Percentiles rank a stretch among this genome's conserved stretches.
Evolutionary conservation across 345 rosid species (phyloP).

Genomic region (Corymbia maculata): DNA sequence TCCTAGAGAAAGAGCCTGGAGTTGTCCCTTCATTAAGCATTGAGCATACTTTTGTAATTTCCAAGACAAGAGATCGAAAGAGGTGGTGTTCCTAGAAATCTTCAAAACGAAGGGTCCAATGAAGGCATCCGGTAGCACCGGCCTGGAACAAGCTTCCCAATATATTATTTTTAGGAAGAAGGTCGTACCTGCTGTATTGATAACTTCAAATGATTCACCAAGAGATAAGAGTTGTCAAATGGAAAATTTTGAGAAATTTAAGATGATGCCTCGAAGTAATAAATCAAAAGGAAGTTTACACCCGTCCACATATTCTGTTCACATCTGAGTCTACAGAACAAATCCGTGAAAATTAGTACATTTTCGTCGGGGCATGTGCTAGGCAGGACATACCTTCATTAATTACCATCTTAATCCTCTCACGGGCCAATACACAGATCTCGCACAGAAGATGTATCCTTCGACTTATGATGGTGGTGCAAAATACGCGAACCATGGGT

Average conservation of each 20-base stretch:
- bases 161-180: neutral
- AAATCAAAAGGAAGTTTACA: neutral
- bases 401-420: neutral
- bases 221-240: neutral
- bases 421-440: neutral
- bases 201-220: neutral
- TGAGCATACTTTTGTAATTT: neutral
- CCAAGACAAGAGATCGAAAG: neutral
- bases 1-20: neutral
- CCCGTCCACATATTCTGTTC: neutral
- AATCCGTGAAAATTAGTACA: neutral
- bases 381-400: neutral
- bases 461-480: constrained; percentile 11
- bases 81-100: neutral
- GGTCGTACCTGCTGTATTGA: neutral
- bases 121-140: neutral
- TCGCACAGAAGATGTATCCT: constrained; percentile 11
- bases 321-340: neutral
- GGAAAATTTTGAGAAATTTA: neutral
- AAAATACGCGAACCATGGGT: constrained; percentile 12
- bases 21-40: neutral
- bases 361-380: neutral
- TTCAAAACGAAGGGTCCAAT: neutral
- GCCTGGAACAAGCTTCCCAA: neutral
- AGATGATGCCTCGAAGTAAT: neutral